These are phyloP conservation scores for Floccularia luteovirens DNA, from an alignment of 768 basidiomycete species.

Conservation along the genomic window DNA sequence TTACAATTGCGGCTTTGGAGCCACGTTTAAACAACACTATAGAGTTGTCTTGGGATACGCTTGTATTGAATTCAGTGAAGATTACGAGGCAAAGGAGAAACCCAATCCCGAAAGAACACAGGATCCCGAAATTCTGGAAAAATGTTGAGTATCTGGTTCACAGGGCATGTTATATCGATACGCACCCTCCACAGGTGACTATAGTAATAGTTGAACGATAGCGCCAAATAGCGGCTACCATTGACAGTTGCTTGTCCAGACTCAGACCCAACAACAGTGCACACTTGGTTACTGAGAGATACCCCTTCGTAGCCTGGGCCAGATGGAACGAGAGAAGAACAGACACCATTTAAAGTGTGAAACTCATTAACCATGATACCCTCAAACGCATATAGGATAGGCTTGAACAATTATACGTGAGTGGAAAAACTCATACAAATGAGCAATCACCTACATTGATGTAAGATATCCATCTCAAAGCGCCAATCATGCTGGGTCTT, in stretches of 20 bases:
- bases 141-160: background rate
- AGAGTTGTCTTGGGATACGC: background rate
- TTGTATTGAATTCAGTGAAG: slow-evolving; percentile 1
- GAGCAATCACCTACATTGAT: slow-evolving; percentile 38
- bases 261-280: slow-evolving; percentile 59
- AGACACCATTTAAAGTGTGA: slow-evolving; percentile 54
- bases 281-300: slow-evolving; percentile 62
- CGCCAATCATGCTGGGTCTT: slow-evolving; percentile 56
- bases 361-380: slow-evolving; percentile 78
- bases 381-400: slow-evolving; percentile 70
- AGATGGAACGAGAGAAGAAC: slow-evolving; percentile 50
- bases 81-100: slow-evolving; percentile 32
- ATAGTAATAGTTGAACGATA: slow-evolving; percentile 41
- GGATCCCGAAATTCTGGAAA: slow-evolving; percentile 59
- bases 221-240: slow-evolving; percentile 44
- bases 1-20: slow-evolving; percentile 17
- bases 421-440: background rate
- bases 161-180: background rate
- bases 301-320: slow-evolving; percentile 57
- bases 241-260: slow-evolving; percentile 53
- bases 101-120: slow-evolving; percentile 53
- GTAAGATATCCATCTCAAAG: slow-evolving; percentile 59
- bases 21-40: slow-evolving; percentile 12
- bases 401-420: slow-evolving; percentile 21
- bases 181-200: slow-evolving; percentile 36